These are phyloP conservation scores for Acanthamoeba lenticulata DNA, from an alignment of 208 protist genomes.

Conservation along the genomic window DNA sequence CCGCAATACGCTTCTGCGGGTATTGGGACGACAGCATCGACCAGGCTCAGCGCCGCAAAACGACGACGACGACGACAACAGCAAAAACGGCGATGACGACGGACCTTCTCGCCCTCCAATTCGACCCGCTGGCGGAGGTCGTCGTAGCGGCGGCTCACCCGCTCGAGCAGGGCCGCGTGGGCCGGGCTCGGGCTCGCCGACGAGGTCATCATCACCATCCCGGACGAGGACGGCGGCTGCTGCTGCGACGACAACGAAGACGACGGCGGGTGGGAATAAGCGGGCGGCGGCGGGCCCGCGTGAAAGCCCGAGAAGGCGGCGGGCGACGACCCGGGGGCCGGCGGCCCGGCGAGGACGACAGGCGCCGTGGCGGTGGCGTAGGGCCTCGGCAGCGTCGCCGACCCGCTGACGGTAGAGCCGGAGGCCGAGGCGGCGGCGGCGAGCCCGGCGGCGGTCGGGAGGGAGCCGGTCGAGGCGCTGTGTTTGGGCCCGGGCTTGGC, in stretches of 20 bases:
- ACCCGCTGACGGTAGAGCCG: too few species aligned
- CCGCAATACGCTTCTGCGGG: not conserved
- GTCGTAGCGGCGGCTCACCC: not conserved
- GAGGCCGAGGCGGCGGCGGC: not conserved
- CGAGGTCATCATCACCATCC: not conserved
- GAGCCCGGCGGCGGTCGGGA: not conserved
- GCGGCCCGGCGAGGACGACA: not conserved
- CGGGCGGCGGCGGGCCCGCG: too few species aligned
- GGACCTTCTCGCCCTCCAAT: not conserved
- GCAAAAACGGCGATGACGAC: too few species aligned
- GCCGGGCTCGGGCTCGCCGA: not conserved
- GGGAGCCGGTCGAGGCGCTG: not conserved
- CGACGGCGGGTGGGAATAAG: not conserved
- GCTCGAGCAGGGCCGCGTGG: not conserved
- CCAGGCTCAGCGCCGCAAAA: not conserved
- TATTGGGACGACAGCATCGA: not conserved
- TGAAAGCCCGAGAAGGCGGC: not conserved
- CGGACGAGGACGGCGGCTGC: not conserved
- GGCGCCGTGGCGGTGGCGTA: not conserved
- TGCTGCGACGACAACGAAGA: too few species aligned
- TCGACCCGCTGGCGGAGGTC: not conserved
- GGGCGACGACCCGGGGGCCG: not conserved
- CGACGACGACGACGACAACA: too few species aligned
- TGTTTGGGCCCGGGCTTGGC: not conserved
- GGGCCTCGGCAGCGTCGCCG: too few species aligned